Evolutionary conservation across 441 rosid species (phyloP).

Genomic region (Adansonia rubrostipa): DNA sequence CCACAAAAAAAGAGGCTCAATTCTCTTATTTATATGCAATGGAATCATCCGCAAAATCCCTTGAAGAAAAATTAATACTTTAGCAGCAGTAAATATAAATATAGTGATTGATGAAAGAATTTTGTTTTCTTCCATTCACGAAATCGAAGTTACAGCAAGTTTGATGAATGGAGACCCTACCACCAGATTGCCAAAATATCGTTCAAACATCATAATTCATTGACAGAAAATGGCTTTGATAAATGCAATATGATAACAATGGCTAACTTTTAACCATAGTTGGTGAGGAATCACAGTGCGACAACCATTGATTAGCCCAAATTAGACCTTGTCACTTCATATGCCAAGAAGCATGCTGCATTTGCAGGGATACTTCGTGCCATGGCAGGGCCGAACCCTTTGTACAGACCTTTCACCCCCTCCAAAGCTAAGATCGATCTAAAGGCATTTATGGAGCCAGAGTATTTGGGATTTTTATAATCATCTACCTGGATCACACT

Average conservation of each 20-base stretch:
- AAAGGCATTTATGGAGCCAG: conserved; percentile 75
- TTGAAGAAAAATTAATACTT: background rate
- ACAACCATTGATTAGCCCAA: conserved; percentile 48
- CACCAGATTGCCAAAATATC: conserved; percentile 23
- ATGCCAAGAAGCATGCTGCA: conserved; percentile 96
- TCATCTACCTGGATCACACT: conserved; percentile 94
- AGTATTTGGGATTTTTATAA: conserved; percentile 72
- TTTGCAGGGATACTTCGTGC: conserved; percentile 92
- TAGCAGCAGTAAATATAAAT: background rate
- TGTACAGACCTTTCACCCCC: conserved; percentile 89
- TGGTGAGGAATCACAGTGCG: background rate
- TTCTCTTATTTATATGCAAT: too few relatives aligned
- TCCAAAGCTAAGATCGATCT: conserved; percentile 74
- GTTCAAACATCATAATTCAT: conserved; percentile 15
- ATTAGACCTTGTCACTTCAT: conserved; percentile 82
- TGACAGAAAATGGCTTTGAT: conserved; percentile 18
- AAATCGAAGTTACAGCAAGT: background rate
- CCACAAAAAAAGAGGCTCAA: background rate
- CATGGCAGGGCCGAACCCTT: conserved; percentile 96
- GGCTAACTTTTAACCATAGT: conserved; percentile 6
- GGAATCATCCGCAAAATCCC: conserved; percentile 1
- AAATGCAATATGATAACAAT: conserved; percentile 17
- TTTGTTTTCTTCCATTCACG: conserved; percentile 18
- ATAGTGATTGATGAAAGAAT: background rate
- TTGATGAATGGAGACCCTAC: conserved; percentile 20